Conservation (phyloP, 257 asterid genomes). For the Salvia splendens region DNA sequence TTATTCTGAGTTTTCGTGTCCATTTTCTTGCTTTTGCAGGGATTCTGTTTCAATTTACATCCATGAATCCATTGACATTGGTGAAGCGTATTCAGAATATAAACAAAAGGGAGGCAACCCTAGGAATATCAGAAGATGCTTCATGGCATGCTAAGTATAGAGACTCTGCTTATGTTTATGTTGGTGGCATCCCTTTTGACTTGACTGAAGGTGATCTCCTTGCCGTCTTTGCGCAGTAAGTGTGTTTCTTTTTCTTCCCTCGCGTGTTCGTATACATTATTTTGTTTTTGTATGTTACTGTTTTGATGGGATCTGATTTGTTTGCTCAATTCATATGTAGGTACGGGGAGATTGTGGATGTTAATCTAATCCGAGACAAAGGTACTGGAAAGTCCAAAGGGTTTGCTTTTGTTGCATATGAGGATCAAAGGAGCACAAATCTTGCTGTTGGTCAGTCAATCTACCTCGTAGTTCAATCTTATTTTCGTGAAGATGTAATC, state of each 20-base stretch:
- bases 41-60: no score
- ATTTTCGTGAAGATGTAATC: constrained; percentile 10
- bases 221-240: constrained; percentile 90
- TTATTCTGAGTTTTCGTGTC: no score
- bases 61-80: constrained; percentile 90
- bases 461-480: constrained; percentile 3
- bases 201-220: constrained; percentile 97
- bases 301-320: constrained; percentile 11
- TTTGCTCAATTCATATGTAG: constrained; percentile 40
- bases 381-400: constrained; percentile 96
- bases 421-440: constrained; percentile 95
- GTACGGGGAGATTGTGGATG: constrained; percentile 94
- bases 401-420: constrained; percentile 88
- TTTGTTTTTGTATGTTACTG: neutral
- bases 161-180: constrained; percentile 87
- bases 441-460: constrained; percentile 82
- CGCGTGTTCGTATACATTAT: neutral
- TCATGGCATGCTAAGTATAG: constrained; percentile 96
- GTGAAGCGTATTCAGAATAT: constrained; percentile 88
- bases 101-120: constrained; percentile 73
- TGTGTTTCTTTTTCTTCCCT: neutral
- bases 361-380: constrained; percentile 81
- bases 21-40: no score
- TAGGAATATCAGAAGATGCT: constrained; percentile 85
- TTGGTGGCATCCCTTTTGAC: constrained; percentile 87